Conservation (phyloP, 2,329 filamentous ascomycete species). For the Verticillium dahliae region DNA sequence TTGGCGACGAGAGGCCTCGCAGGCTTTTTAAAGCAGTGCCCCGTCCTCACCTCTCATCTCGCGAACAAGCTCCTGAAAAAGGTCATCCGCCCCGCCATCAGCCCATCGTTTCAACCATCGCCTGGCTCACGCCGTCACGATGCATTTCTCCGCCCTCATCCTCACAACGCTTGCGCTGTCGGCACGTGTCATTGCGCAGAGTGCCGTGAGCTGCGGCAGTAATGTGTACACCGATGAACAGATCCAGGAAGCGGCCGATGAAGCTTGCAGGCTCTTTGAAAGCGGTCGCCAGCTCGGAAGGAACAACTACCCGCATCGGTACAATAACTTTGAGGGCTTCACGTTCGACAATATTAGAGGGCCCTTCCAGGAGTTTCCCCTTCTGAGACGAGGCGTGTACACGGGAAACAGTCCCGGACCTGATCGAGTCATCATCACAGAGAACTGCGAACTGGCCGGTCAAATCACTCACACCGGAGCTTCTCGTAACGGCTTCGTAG, state of each 20-base stretch:
- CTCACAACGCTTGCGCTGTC: conserved; percentile 6
- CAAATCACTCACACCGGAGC: conserved; percentile 66
- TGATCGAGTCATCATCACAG: conserved; percentile 64
- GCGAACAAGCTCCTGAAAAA: background rate
- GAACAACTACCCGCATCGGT: conserved; percentile 47
- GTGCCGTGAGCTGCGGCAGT: conserved; percentile 43
- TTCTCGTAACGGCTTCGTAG: conserved; percentile 58
- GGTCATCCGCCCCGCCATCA: background rate
- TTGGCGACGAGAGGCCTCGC: background rate
- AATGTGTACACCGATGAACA: conserved; percentile 42
- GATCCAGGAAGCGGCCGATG: conserved; percentile 40
- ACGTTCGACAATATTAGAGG: conserved; percentile 45
- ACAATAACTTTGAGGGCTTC: conserved; percentile 59
- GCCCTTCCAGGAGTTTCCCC: conserved; percentile 59
- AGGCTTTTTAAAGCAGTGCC: background rate
- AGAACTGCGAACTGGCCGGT: conserved; percentile 47
- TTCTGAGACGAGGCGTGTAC: conserved; percentile 43
- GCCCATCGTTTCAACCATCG: background rate
- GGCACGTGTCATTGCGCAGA: conserved; percentile 20
- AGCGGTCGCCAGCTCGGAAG: conserved; percentile 27
- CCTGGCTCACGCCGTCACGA: background rate
- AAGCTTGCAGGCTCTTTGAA: conserved; percentile 44
- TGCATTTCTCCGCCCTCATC: conserved; percentile 5
- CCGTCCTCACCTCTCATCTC: background rate
- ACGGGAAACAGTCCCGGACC: conserved; percentile 55